Evolutionary conservation across 2,329 filamentous ascomycete species (phyloP), one percentile per base, ranked within the genome.

Genomic region (Fusarium coffeatum): DNA sequence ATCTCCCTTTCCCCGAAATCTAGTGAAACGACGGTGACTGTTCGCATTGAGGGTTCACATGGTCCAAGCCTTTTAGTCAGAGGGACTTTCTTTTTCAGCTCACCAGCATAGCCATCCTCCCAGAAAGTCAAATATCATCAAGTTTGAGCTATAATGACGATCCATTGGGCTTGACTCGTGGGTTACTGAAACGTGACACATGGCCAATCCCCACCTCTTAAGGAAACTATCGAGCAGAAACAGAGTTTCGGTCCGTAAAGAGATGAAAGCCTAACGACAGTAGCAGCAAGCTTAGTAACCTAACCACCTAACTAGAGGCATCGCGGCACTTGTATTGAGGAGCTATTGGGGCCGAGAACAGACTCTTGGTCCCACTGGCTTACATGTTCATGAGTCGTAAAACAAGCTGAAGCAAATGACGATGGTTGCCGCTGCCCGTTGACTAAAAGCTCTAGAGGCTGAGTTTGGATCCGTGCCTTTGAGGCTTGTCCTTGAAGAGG

Each of bases 311-410:
- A 27, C 47, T 50, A 51, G 23, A 59, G 34, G 20, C 30, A 37
- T 59, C 56, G 13, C 34, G 40, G 54, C 41, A 59, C 40, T 51
- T 66, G 62, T 49, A 37, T 47, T 56, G 47, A 57, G 56, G 46
- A 30, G 34, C 57, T 43, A 40, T 22, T 27, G 42, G 41, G 56
- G 66, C 34, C 66, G 40, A 67, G 66, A 69, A 70, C 66, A 66
- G 47, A 51, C 32, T 27, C 40, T 32, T 11, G 42, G 32, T 41
- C 25, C 30, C 61, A 58, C 55, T 62, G 58, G 42, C 65, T 53
- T 61, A 61, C 50, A 64, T 45, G 46, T 23, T 11, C 64, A 66
- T 68, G 66, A 67, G 59, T 69, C 66, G 65, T 59, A 62, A 34
- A 32, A 11, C 23, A 30, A 34, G 22, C 16, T 22, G 25, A 45